phyloP scores from a whole-genome alignment of 2,329 filamentous ascomycete genomes.

The Tolypocladium album region DNA sequence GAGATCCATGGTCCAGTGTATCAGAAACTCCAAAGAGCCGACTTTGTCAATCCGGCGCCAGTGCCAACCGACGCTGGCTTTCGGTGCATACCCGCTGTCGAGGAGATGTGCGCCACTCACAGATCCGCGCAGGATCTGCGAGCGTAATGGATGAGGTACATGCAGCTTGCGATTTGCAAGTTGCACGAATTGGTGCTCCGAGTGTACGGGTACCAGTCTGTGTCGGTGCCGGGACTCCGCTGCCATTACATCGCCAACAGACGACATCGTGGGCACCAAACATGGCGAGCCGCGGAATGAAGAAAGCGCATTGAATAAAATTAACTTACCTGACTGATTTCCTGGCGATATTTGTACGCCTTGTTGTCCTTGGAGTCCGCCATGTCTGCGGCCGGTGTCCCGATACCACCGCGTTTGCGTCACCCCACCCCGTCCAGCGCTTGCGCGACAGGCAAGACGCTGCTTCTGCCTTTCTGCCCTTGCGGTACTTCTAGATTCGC shows the following conservation, averaged over 20 bases:
- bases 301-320: not conserved
- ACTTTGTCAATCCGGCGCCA: not conserved
- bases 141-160: not conserved
- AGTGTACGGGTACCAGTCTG: not conserved
- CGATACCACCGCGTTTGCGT: not conserved
- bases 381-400: conserved; percentile 33
- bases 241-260: not conserved
- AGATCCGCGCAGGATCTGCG: not conserved
- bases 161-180: not conserved
- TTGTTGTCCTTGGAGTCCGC: conserved; percentile 47
- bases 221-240: not conserved
- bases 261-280: not conserved
- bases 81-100: not conserved
- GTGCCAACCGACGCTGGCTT: not conserved
- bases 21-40: not conserved
- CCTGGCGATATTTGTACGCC: conserved; percentile 80
- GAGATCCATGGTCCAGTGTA: not conserved
- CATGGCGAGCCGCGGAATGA: not conserved
- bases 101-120: not conserved
- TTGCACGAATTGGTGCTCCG: not conserved
- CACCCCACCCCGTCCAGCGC: not conserved
- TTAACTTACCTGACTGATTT: conserved; percentile 78
- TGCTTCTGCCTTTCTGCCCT: not conserved
- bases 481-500: not conserved
- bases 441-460: not conserved